A percentile compares a stretch with the other conserved stretches of the same genome.
Conservation (phyloP, 805 yeast species). For the Grigorovia jiainica region DNA sequence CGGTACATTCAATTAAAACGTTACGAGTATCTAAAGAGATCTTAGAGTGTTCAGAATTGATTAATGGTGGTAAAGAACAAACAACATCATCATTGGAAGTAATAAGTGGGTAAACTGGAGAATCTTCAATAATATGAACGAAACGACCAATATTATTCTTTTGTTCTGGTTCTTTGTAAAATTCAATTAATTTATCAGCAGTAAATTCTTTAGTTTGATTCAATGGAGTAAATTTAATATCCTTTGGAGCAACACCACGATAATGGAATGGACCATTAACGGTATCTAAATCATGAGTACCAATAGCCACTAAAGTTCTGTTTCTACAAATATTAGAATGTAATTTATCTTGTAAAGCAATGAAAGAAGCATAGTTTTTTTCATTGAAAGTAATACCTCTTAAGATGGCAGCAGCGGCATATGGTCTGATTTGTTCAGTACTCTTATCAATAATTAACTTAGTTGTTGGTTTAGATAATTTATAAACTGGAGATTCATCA, state of each 20-base stretch:
- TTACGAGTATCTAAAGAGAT: slow-evolving; percentile 76
- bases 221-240: slow-evolving; percentile 65
- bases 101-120: slow-evolving; percentile 86
- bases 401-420: slow-evolving; percentile 89
- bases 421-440: slow-evolving; percentile 73
- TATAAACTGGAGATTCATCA: slow-evolving; percentile 54
- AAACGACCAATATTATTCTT: slow-evolving; percentile 87
- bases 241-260: slow-evolving; percentile 73
- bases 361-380: slow-evolving; percentile 86
- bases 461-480: slow-evolving; percentile 52
- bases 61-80: slow-evolving; percentile 93
- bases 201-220: slow-evolving; percentile 61
- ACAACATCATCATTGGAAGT: slow-evolving; percentile 67
- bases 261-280: slow-evolving; percentile 77
- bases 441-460: slow-evolving; percentile 66
- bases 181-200: slow-evolving; percentile 76
- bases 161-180: slow-evolving; percentile 55
- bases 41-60: slow-evolving; percentile 86
- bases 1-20: slow-evolving; percentile 89
- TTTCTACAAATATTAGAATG: slow-evolving; percentile 94
- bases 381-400: slow-evolving; percentile 75
- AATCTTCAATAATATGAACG: slow-evolving; percentile 77
- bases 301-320: slow-evolving; percentile 95
- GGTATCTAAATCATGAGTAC: slow-evolving; percentile 89
- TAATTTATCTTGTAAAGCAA: slow-evolving; percentile 89